Conservation (phyloP, 129 eudicot species). For the Dittrichia graveolens region DNA sequence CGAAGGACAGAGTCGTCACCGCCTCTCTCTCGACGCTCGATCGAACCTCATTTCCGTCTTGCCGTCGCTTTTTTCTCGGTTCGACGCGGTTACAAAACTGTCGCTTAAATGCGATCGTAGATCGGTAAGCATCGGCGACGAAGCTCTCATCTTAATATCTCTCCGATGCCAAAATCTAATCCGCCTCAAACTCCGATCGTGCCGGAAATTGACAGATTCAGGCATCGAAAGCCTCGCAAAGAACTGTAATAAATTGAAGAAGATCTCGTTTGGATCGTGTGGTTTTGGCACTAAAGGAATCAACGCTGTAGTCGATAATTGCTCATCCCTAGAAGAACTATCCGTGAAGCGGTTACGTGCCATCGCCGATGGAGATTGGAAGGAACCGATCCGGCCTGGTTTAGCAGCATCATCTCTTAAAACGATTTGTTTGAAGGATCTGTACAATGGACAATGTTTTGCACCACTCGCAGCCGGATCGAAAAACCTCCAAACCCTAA, state of each 20-base stretch:
- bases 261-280: constrained; percentile 68
- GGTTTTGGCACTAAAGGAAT: constrained; percentile 65
- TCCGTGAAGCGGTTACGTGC: constrained; percentile 61
- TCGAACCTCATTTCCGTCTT: constrained; percentile 29
- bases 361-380: constrained; percentile 42
- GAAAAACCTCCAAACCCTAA: constrained; percentile 49
- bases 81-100: constrained; percentile 61
- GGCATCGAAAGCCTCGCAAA: constrained; percentile 50
- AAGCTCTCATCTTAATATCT: constrained; percentile 46
- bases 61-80: constrained; percentile 45
- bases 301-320: constrained; percentile 59
- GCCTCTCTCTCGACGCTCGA: constrained; percentile 56
- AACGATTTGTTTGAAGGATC: constrained; percentile 56
- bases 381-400: constrained; percentile 53
- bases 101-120: constrained; percentile 62
- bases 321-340: constrained; percentile 55
- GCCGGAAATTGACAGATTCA: constrained; percentile 49
- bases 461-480: constrained; percentile 58
- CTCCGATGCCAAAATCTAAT: constrained; percentile 46
- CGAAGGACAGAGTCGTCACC: constrained; percentile 68
- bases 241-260: constrained; percentile 58
- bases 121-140: constrained; percentile 60
- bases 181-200: constrained; percentile 61
- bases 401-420: constrained; percentile 42
- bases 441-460: constrained; percentile 61